Base-by-base conservation (phyloP, 164 flowering plant genomes). In the Aristolochia californica region DNA sequence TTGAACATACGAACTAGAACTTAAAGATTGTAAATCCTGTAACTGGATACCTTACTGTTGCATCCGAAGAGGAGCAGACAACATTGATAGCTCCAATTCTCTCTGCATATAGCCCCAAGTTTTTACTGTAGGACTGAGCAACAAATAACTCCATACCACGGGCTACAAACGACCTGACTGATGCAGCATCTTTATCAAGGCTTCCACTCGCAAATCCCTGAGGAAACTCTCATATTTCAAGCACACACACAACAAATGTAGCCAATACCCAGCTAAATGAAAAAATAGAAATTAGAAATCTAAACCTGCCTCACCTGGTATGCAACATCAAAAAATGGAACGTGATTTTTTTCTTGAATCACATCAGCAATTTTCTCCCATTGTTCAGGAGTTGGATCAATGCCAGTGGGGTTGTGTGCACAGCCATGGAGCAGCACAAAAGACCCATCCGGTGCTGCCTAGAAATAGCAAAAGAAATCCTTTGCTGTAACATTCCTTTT, bases 181-280 rank as follows among this genome's bases (percentile, higher is more conserved):
- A 85, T 56, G 85, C 78, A 63, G 98, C 97, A 79, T 93, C 98
- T 66, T 40, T 84, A 70, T 88, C 97, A 68, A 93, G 96, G 70
- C 95, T 93, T 72, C 98, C 98, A 73, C 98, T 93, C 54, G 98
- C 97, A 83, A 88, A 89, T 44, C 98, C 98, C 97, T 93, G 68
- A 24, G 73, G 14, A 38, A 27, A 56, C 13, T 53, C 24, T 50
- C 47, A 53, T 17, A 34, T 24, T 55, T 64, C 58, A 57, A 43
- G 48, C n/a, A 48, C 26, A 49, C 18, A 44, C 62, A 34, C 48
- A n/a, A 21, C 13, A 38, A 38, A 22, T 0, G n/a, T 20, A 20
- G 45, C 16, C 13, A 52, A 59, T 28, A 16, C 16, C 49, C 17
- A 58, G 58, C 13, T 7, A 52, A 52, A 52, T 20, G 15, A 52